A percentile compares a stretch with the other conserved stretches of the same genome.
Evolutionary conservation across 768 basidiomycete genomes (phyloP).

Genomic region (Xerocomus spinulosus): DNA sequence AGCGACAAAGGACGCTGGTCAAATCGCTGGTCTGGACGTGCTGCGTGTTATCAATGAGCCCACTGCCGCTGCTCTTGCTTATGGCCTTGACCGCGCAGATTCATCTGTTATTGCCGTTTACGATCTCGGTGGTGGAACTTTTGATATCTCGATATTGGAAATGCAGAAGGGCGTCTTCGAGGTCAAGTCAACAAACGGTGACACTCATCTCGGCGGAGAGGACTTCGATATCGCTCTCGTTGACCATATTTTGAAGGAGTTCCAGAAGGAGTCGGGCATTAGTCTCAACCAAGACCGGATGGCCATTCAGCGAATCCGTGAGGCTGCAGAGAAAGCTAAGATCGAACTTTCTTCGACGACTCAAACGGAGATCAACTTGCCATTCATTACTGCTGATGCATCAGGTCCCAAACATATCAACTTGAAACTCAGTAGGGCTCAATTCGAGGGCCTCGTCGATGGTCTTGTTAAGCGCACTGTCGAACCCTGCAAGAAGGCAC

Average conservation of each 20-base stretch:
- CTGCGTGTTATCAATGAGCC: constrained; percentile 99
- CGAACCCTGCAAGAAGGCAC: constrained; percentile 96
- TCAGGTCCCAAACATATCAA: constrained; percentile 98
- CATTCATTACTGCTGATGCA: constrained; percentile 96
- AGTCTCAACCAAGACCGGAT: constrained; percentile 84
- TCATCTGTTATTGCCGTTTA: constrained; percentile 95
- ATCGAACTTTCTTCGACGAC: constrained; percentile 93
- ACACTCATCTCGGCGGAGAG: constrained; percentile 96
- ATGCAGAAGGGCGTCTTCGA: constrained; percentile 99
- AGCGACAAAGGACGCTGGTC: constrained; percentile 96
- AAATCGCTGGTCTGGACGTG: constrained; percentile 95
- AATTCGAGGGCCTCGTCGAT: constrained; percentile 84
- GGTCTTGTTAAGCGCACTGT: constrained; percentile 84
- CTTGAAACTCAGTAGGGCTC: constrained; percentile 78
- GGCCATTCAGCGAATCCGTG: constrained; percentile 98
- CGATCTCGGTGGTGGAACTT: constrained; percentile 97
- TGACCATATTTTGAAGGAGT: constrained; percentile 79
- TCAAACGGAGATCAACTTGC: constrained; percentile 95
- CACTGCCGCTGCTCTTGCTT: constrained; percentile 96
- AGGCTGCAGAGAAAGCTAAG: constrained; percentile 99
- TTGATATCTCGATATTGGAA: constrained; percentile 98
- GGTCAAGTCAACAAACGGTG: constrained; percentile 99
- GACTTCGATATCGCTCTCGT: constrained; percentile 94
- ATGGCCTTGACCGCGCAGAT: constrained; percentile 82
- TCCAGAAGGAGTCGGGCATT: constrained; percentile 89